phyloP scores from a whole-genome alignment of 495 filamentous ascomycete genomes.

The Chaetomium tenue region DNA sequence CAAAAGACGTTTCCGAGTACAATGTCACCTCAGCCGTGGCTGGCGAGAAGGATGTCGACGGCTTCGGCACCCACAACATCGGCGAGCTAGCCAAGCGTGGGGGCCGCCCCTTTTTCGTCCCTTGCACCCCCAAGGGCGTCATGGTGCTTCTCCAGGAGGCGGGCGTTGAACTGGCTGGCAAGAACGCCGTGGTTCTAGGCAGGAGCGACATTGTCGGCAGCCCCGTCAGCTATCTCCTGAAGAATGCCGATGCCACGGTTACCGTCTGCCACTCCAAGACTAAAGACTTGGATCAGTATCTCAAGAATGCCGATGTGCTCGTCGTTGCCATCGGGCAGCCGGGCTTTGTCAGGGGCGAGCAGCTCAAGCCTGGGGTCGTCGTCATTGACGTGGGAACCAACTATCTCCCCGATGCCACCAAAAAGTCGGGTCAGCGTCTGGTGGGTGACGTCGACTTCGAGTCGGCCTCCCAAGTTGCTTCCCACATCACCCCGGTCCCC shows the following conservation, averaged over 20 bases:
- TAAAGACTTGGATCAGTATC: slow-evolving; percentile 61
- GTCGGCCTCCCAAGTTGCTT: slow-evolving; percentile 79
- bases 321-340: slow-evolving; percentile 89
- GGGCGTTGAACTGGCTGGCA: slow-evolving; percentile 79
- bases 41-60: slow-evolving; percentile 96
- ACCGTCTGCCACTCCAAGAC: slow-evolving; percentile 94
- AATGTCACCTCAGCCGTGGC: slow-evolving; percentile 83
- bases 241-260: slow-evolving; percentile 93
- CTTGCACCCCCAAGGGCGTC: slow-evolving; percentile 95
- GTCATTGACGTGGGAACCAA: slow-evolving; percentile 99
- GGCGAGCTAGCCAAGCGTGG: slow-evolving; percentile 94
- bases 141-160: slow-evolving; percentile 86
- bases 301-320: slow-evolving; percentile 85
- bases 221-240: slow-evolving; percentile 91
- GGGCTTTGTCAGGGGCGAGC: slow-evolving; percentile 86
- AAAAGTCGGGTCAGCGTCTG: slow-evolving; percentile 89
- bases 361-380: slow-evolving; percentile 88
- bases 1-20: slow-evolving; percentile 84
- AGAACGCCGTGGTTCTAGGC: slow-evolving; percentile 91
- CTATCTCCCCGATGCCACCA: slow-evolving; percentile 88
- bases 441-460: slow-evolving; percentile 96
- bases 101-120: slow-evolving; percentile 79
- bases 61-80: slow-evolving; percentile 90
- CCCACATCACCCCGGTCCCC: slow-evolving; percentile 94
- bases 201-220: slow-evolving; percentile 96